Conservation (phyloP, 139 green algal genomes). For the Nannochloris sp. region DNA sequence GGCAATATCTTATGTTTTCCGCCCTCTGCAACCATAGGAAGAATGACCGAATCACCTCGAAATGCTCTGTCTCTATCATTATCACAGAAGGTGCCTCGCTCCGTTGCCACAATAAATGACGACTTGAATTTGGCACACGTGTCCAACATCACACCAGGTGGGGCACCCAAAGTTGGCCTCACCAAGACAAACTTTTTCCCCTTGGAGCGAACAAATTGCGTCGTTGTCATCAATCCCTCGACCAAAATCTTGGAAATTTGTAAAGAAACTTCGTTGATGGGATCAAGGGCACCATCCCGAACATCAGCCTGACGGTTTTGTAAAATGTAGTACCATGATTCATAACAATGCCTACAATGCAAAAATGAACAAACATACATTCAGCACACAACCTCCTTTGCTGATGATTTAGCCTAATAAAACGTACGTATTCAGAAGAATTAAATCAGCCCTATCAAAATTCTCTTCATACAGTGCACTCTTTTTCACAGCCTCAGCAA, state of each 20-base stretch:
- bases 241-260: not conserved
- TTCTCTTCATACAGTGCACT: constrained; percentile 1
- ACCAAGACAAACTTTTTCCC: constrained; percentile 1
- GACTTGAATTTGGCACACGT: constrained; percentile 5
- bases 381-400: not conserved
- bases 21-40: not conserved
- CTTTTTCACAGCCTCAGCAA: constrained; percentile 1
- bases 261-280: constrained; percentile 1
- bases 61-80: constrained; percentile 5
- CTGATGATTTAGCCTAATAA: too few relatives aligned
- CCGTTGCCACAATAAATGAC: constrained; percentile 4
- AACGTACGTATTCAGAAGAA: constrained; percentile 1
- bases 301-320: not conserved
- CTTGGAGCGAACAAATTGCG: not conserved
- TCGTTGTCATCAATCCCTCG: constrained; percentile 1
- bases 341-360: constrained; percentile 7
- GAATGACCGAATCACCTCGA: constrained; percentile 1
- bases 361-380: not conserved
- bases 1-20: not conserved
- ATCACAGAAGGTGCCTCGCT: constrained; percentile 8
- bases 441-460: constrained; percentile 4
- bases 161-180: not conserved
- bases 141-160: constrained; percentile 5
- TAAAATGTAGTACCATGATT: not conserved
- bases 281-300: not conserved